Base-by-base conservation (phyloP, 148 eudicot genomes). In the Amaranthus hypochondriacus region DNA sequence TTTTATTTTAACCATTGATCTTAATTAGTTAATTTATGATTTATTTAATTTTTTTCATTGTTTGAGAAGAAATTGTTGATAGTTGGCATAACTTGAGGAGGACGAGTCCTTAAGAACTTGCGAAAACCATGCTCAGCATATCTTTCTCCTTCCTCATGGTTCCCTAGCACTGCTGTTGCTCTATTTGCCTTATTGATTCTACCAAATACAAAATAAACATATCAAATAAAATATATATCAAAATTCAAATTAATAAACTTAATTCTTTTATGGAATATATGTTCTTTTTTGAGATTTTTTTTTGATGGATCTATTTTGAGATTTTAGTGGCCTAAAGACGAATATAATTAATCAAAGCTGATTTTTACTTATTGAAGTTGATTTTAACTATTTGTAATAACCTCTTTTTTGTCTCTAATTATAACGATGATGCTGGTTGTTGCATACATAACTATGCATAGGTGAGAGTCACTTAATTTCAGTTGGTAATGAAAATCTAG, bases 61-160 rank as follows among this genome's bases (percentile, higher is more conserved):
- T 77, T 68, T 74, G 98, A 84, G 87, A 93, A 93, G 90, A 90
- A 90, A 75, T 71, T 81, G 82, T 93, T 93, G 86, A 93, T 72
- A 74, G 89, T 10, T 43, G 98, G 96, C 96, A 93, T 90, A 73
- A 93, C 84, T 74, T 93, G 86, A 0, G 98, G 98, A 4, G 96
- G 90, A 51, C 92, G 93, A 28, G 87, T 80, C 39, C 96, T 85
- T 15, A 90, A 87, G 77, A 86, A 93, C 75, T 82, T 86, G 21
- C 98, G 90, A 52, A 93, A 82, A 14, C 87, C 85, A 70, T 93
- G 96, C 47, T 93, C 79, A 2, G 92, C 81, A 66, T 93, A 93
- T 65, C 76, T 85, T 70, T 90, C 84, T 2, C 96, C 96, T 83
- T 93, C 96, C 56, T 89, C 94, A 9, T 82, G 21, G 81, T 90